Percentiles rank a stretch among this genome's conserved stretches.
phyloP scores from a whole-genome alignment of 1,284 basidiomycete genomes.

The Tilletia horrida region DNA sequence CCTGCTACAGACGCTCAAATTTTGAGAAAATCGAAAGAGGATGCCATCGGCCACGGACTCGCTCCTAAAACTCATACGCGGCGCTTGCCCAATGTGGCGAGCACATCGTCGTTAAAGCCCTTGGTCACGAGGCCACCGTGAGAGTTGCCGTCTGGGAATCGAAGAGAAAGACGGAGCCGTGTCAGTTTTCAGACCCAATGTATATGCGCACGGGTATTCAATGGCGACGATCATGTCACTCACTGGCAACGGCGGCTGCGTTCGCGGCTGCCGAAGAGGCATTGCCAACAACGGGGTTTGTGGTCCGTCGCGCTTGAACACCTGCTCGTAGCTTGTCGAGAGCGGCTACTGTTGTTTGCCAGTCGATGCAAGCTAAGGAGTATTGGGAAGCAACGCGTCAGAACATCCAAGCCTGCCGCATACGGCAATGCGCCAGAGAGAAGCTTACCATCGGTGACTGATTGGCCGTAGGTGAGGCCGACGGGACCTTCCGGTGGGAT shows the following conservation, averaged over 20 bases:
- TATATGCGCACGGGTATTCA: too few relatives aligned
- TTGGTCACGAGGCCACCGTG: neutral
- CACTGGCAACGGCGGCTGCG: neutral
- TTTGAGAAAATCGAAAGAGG: too few relatives aligned
- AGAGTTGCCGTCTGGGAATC: too few relatives aligned
- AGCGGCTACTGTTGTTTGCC: constrained; percentile 71
- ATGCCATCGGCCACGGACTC: too few relatives aligned
- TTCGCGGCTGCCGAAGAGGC: neutral
- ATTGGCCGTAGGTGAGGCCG: constrained; percentile 76
- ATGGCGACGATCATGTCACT: too few relatives aligned
- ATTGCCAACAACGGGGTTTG: constrained; percentile 15
- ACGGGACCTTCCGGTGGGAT: constrained; percentile 20
- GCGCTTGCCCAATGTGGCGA: constrained; percentile 19
- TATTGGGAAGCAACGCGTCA: constrained; percentile 19
- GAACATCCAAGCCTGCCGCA: neutral
- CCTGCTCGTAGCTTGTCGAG: constrained; percentile 41
- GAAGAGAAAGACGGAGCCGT: too few relatives aligned
- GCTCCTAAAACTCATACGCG: neutral
- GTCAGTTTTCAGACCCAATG: too few relatives aligned
- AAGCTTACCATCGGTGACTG: constrained; percentile 66
- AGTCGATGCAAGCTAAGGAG: constrained; percentile 69
- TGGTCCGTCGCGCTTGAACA: constrained; percentile 18
- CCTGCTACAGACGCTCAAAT: too few relatives aligned
- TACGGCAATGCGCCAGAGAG: neutral
- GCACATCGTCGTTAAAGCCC: constrained; percentile 19